A percentile compares a stretch with the other conserved stretches of the same genome.
Conservation (phyloP, 2,329 filamentous ascomycete genomes). For the Leptographium flavum region DNA sequence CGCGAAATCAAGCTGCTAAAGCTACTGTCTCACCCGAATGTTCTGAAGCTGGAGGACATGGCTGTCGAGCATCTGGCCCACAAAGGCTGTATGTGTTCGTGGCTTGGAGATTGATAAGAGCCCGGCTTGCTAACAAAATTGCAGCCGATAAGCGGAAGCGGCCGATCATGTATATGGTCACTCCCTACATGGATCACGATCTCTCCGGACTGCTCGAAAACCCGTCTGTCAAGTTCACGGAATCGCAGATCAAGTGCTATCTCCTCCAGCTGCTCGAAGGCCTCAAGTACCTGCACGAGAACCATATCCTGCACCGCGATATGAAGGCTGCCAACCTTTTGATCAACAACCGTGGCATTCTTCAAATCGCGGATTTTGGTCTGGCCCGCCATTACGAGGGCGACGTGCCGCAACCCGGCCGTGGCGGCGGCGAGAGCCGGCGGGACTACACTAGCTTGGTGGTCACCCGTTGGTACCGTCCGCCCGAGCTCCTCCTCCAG, state of each 20-base stretch:
- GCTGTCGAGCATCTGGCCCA: slow-evolving; percentile 69
- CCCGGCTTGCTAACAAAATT: not conserved
- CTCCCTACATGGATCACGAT: slow-evolving; percentile 97
- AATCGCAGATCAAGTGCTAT: slow-evolving; percentile 95
- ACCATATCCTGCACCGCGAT: slow-evolving; percentile 81
- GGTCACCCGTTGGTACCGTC: slow-evolving; percentile 93
- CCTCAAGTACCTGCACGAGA: slow-evolving; percentile 78
- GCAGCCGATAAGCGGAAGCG: slow-evolving; percentile 64
- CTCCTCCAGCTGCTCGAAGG: slow-evolving; percentile 87
- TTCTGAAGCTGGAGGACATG: slow-evolving; percentile 87
- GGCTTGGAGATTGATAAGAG: not conserved
- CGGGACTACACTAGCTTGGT: slow-evolving; percentile 94
- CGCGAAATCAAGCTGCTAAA: slow-evolving; percentile 97
- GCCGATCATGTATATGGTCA: slow-evolving; percentile 95
- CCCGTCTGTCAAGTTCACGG: slow-evolving; percentile 72
- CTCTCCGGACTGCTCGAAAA: slow-evolving; percentile 95
- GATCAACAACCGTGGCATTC: slow-evolving; percentile 83
- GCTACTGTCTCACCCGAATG: slow-evolving; percentile 80
- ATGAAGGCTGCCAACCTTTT: slow-evolving; percentile 98
- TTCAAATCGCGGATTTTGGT: slow-evolving; percentile 96
- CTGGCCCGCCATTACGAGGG: slow-evolving; percentile 90
- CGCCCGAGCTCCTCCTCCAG: slow-evolving; percentile 80
- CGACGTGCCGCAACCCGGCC: slow-evolving; percentile 57
- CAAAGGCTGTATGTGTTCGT: slow-evolving; percentile 36
- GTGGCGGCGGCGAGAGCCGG: slow-evolving; percentile 68